Evolutionary conservation across 1,139 yeast species (phyloP), one percentile per base, ranked within the genome.

Genomic region (Candida tunisiensis): DNA sequence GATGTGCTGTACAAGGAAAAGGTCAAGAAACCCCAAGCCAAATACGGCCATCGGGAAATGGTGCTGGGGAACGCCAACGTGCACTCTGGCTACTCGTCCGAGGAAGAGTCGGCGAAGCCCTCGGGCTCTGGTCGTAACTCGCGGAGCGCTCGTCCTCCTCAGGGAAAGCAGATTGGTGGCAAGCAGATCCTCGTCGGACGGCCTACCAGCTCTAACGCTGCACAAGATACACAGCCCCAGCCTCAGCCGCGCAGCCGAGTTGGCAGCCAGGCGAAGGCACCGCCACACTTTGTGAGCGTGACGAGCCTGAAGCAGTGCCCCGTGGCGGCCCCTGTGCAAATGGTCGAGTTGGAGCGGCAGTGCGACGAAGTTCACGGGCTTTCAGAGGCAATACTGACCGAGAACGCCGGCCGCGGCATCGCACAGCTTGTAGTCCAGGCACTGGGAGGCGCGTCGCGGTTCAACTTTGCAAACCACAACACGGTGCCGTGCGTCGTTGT

Each of bases 401-500:
- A 82, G 46, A 69, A 72, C 27, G 70, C 82, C 26, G 83, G 83
- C 3, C 55, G 74, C 15, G 77, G 79, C 29, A 55, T 82, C 19
- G 63, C 79, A 2, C 62, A 59, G 24, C 55, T 77, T 28, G 63
- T 77, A 1, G 55, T 74, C 21, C 63, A 64, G 31, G 62, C 72
- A 10, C 56, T 82, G 10, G 85, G 92, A 6, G 93, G 93, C 0
- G 47, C 68, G 4, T 55, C 69, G 6, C 58, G 88, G 35, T 57
- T 77, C 35, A 62, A 67, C 33, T 53, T 59, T 26, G 57, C 60
- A 25, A 75, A 74, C 45, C 82, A 74, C 45, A 82, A 80, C 45
- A 61, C 79, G 14, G 78, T 88, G 7, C 94, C 94, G 1, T 53
- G 80, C 32, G 75, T 79, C 3, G 57, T 83, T 10, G 54, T 77